These are phyloP conservation scores for Penicillium sclerotiorum DNA, from an alignment of 2,329 filamentous ascomycete genomes.

Conservation along the genomic window DNA sequence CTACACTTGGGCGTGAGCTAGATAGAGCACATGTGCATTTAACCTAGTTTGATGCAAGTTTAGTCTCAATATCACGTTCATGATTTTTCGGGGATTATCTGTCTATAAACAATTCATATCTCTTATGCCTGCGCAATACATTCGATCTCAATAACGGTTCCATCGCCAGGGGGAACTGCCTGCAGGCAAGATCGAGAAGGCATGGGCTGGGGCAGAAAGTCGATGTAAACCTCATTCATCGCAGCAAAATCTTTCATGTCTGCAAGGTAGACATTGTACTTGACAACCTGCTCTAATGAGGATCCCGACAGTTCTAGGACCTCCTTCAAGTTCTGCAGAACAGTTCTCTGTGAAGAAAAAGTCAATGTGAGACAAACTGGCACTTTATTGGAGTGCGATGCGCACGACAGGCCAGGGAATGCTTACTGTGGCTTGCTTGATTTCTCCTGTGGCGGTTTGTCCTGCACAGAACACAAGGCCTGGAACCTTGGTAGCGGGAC, in stretches of 20 bases:
- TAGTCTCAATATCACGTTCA: no score
- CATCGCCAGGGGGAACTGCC: slow-evolving; percentile 42
- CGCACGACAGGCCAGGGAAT: no score
- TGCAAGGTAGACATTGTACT: slow-evolving; percentile 65
- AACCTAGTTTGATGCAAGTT: no score
- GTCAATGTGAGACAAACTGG: no score
- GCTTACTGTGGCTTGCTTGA: slow-evolving; percentile 50
- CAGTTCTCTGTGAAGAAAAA: slow-evolving; percentile 25
- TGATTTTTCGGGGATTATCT: no score
- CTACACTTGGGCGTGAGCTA: no score
- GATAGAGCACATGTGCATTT: no score
- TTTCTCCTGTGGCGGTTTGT: slow-evolving; percentile 54
- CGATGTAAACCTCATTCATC: slow-evolving; percentile 35
- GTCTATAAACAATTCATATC: neutral
- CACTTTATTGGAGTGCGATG: no score
- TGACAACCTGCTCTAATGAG: slow-evolving; percentile 62
- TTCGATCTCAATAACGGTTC: slow-evolving; percentile 50
- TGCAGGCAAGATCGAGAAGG: slow-evolving; percentile 47
- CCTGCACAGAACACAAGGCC: slow-evolving; percentile 53
- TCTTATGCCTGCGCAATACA: slow-evolving; percentile 47
- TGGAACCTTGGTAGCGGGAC: slow-evolving; percentile 48
- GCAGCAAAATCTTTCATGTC: slow-evolving; percentile 57
- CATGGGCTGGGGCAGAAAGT: slow-evolving; percentile 47
- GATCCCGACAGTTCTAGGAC: slow-evolving; percentile 54
- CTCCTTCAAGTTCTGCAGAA: slow-evolving; percentile 53